Evolutionary conservation across 352 stramenopile species (phyloP), one percentile per base, ranked within the genome.

Genomic region (Pythium folliculosum): DNA sequence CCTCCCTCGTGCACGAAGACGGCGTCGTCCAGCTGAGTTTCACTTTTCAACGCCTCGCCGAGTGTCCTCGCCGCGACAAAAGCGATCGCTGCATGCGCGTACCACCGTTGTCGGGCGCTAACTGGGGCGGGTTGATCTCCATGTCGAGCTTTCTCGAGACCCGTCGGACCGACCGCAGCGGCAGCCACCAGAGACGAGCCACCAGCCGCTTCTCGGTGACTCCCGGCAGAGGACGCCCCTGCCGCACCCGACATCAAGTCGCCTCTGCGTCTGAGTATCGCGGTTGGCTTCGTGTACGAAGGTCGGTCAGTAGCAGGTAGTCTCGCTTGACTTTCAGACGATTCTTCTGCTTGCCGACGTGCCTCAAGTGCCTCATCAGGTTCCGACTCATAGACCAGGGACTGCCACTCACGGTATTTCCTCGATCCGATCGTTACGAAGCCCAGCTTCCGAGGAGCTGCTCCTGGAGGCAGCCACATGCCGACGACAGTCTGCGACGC

Each of bases 1-100:
- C 22, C 32, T 5, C 48, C 51, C 45, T 72, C 65, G 43, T 78
- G 63, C 9, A 71, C 23, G 23, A 62, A 61, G 0, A 76, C 58
- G 2, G 48, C 21, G 0, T 73, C 64, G 21, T 35, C 54, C 1
- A 53, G 19, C 12, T 14, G 6, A 1, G 44, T 54, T 9, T 63
- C 40, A 7, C 59, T 32, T 9, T 55, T 14, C 5, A 43, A 22
- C 4, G 49, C 2, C 27, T 67, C 47, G 6, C 19, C 16, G 0
- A 48, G 38, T n/a, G 57, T 44, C 32, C 63, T 67, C 12, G 22
- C 48, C 0, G 37, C 23, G 8, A 53, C 38, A 16, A 63, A 52
- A 21, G 21, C 50, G 27, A 61, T 65, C 19, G 50, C 27, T 32
- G 27, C 27, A 32, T 5, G 27, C 27, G 27, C 27, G 5, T 32